Evolutionary conservation across 2,329 filamentous ascomycete species (phyloP).

Genomic region (Penicillium aurantiogriseum): DNA sequence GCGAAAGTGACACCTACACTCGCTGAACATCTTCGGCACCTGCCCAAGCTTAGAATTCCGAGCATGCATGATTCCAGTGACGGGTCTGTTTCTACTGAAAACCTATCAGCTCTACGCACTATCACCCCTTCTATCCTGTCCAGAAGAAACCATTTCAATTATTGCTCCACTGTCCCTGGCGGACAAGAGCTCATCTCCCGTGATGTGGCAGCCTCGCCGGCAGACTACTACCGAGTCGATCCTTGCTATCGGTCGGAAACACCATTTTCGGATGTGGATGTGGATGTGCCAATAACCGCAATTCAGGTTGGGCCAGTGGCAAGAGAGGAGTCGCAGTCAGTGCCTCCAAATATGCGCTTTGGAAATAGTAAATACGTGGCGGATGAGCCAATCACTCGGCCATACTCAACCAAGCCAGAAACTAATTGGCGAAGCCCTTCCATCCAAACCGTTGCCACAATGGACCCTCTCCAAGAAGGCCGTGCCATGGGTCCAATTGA

Average conservation of each 20-base stretch:
- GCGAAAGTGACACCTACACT: conserved; percentile 12
- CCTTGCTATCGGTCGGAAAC: conserved; percentile 64
- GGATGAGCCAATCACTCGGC: conserved; percentile 48
- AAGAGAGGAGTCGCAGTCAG: conserved; percentile 81
- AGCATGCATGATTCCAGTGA: conserved; percentile 32
- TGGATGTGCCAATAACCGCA: conserved; percentile 80
- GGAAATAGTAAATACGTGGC: conserved; percentile 43
- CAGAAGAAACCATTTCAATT: conserved; percentile 4
- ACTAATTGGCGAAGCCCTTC: conserved; percentile 34
- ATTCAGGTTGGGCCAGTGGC: conserved; percentile 69
- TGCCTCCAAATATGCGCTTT: conserved; percentile 90
- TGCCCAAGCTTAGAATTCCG: conserved; percentile 60
- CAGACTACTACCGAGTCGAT: conserved; percentile 56
- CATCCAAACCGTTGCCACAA: conserved; percentile 17
- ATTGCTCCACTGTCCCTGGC: background rate
- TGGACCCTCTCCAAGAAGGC: conserved; percentile 32
- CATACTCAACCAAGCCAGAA: conserved; percentile 43
- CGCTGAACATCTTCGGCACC: conserved; percentile 51
- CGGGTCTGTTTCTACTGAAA: conserved; percentile 19
- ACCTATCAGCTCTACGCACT: conserved; percentile 30
- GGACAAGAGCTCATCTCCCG: background rate
- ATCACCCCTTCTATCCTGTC: conserved; percentile 30
- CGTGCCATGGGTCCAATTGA: conserved; percentile 31
- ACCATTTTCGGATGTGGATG: conserved; percentile 70
- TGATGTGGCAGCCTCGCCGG: conserved; percentile 45